phyloP scores from a whole-genome alignment of 257 asterid species.

The Ajuga chamaepitys region DNA sequence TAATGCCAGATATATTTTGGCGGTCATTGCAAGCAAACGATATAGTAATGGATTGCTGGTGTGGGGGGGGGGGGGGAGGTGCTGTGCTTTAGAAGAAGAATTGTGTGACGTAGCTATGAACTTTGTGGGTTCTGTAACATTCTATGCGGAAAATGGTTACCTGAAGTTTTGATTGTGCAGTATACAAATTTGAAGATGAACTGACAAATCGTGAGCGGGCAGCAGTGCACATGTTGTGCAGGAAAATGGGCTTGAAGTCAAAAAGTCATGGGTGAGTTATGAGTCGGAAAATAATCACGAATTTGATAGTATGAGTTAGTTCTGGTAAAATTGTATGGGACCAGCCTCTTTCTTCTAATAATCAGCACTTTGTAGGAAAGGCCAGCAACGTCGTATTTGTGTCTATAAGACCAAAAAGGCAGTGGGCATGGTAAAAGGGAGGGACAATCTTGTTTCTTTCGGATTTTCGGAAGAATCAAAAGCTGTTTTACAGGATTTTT shows the following conservation, averaged over 20 bases:
- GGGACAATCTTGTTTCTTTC: constrained; percentile 39
- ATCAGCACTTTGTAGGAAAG: constrained; percentile 39
- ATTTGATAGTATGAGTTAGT: neutral
- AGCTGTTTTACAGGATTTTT: constrained; percentile 56
- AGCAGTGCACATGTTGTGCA: constrained; percentile 50
- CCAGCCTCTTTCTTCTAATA: constrained; percentile 3
- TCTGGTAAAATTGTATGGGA: neutral
- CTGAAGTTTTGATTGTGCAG: constrained; percentile 37
- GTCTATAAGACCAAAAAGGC: constrained; percentile 44
- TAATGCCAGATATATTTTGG: neutral
- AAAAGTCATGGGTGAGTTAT: constrained; percentile 70
- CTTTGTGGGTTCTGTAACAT: neutral
- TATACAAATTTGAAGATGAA: constrained; percentile 42
- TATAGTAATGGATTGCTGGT: neutral
- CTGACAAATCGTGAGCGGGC: constrained; percentile 54
- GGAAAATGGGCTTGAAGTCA: constrained; percentile 61
- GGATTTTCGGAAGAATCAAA: constrained; percentile 57
- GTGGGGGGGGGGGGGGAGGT: neutral
- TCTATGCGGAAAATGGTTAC: neutral
- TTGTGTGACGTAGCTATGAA: neutral
- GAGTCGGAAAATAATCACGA: neutral
- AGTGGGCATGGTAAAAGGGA: constrained; percentile 15
- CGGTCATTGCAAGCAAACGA: neutral
- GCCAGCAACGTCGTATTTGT: constrained; percentile 46
- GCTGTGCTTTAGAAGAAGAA: neutral